These are phyloP conservation scores for Cladosporium sp. DNA, from an alignment of 2,329 filamentous ascomycete genomes.

Conservation along the genomic window DNA sequence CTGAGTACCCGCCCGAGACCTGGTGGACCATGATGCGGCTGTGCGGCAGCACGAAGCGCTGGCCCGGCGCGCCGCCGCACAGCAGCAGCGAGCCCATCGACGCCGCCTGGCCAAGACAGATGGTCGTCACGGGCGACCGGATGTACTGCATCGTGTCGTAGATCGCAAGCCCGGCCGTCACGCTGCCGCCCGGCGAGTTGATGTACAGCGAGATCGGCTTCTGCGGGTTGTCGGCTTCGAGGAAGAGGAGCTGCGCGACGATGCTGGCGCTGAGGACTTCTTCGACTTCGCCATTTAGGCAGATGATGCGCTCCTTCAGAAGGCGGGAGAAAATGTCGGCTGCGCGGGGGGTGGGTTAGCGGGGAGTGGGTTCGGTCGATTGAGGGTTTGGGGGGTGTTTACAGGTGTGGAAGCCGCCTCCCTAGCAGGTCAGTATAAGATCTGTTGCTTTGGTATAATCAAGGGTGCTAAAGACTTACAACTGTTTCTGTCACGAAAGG, in stretches of 20 bases:
- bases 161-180: constrained; percentile 78
- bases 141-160: constrained; percentile 99
- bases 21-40: constrained; percentile 97
- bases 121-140: constrained; percentile 82
- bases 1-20: constrained; percentile 68
- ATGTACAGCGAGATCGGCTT: constrained; percentile 98
- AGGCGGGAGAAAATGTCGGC: constrained; percentile 43
- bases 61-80: constrained; percentile 75
- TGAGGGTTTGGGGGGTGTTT: constrained; percentile 9
- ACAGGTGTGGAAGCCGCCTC: constrained; percentile 47
- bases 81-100: constrained; percentile 91
- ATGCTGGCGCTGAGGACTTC: constrained; percentile 87
- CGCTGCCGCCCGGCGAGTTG: constrained; percentile 89
- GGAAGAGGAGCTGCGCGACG: constrained; percentile 91
- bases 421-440: constrained; percentile 33
- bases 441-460: too few species aligned
- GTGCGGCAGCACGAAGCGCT: constrained; percentile 86
- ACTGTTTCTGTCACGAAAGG: constrained; percentile 47
- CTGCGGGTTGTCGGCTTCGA: constrained; percentile 91
- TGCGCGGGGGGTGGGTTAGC: constrained; percentile 10
- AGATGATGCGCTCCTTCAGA: constrained; percentile 79
- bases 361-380: neutral
- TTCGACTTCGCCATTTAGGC: constrained; percentile 85
- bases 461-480: constrained; percentile 25
- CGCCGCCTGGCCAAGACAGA: constrained; percentile 89